Evolutionary conservation across 108 stramenopile genomes (phyloP), one percentile per base, ranked within the genome.

Genomic region (Nitzschia sp.): DNA sequence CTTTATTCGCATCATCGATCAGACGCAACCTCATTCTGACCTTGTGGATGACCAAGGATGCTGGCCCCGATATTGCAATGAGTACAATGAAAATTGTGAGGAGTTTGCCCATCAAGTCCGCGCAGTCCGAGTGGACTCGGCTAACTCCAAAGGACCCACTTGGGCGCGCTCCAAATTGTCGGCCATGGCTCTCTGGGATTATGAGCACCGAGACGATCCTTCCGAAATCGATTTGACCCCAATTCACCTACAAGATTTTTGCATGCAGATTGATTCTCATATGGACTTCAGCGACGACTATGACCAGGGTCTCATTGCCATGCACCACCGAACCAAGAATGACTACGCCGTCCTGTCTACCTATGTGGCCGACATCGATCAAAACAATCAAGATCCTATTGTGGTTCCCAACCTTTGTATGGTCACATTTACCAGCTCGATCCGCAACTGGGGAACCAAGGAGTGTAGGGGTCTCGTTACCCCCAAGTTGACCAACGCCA

Each of bases 341-440:
- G 94, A 97, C 56, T 92, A 90, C 64, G 96, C 87, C 24, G 81
- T 97, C 10, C 69, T 95, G 14, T 73, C 72, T 46, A 94, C 94
- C 10, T 93, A 94, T 57, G 92, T 93, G 19, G 76, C 89, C 20
- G 82, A 82, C 50, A 83, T 84, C 57, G 80, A 79, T 64, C 80
- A 83, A 62, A 74, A 81, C 56, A 78, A 82, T 26, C 17, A 63
- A 57, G 81, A 85, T 65, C 53, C 71, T 3, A 63, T 70, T 40
- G 68, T 60, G 2, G 90, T 91, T 15, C 90, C 90, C 10, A 80
- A 88, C 53, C 57, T 91, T 0, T 91, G 90, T 63, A 86, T 85
- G 83, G 80, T 91, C 10, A 61, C 57, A 10, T 88, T 82, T 51
- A 86, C 87, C 0, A 61, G 70, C 0, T 82, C 80, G 39, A 80